Percentiles rank a stretch among this genome's conserved stretches.
These are phyloP conservation scores for Phytophthora sansomeana DNA, from an alignment of 352 stramenopile species.

Conservation along the genomic window DNA sequence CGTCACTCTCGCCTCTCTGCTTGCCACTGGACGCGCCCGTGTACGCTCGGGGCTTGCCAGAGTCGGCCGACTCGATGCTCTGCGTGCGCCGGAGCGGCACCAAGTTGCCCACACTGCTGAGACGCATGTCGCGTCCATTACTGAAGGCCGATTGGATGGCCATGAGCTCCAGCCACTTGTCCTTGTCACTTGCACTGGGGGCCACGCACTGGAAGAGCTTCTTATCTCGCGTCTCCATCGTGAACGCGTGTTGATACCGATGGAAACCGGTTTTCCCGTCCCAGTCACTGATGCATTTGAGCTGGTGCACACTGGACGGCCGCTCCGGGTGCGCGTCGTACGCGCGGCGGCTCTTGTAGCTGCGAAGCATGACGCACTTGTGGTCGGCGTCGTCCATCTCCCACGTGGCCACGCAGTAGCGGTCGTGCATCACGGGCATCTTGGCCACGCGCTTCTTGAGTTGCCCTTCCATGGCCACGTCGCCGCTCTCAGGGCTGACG, in stretches of 20 bases:
- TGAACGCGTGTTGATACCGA: constrained; percentile 74
- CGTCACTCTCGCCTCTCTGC: constrained; percentile 29
- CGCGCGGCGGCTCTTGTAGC: constrained; percentile 65
- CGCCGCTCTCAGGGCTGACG: neutral
- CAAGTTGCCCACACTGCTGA: constrained; percentile 37
- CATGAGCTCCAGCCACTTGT: constrained; percentile 76
- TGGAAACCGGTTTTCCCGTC: constrained; percentile 81
- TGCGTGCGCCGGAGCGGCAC: constrained; percentile 31
- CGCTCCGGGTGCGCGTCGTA: constrained; percentile 59
- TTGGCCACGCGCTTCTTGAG: constrained; percentile 79
- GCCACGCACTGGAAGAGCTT: constrained; percentile 84
- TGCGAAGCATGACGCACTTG: constrained; percentile 74
- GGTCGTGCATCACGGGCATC: constrained; percentile 83
- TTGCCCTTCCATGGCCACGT: constrained; percentile 61
- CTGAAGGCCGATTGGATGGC: constrained; percentile 38
- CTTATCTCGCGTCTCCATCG: constrained; percentile 74
- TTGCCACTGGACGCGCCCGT: constrained; percentile 26
- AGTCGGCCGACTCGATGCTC: constrained; percentile 31
- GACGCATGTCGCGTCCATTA: constrained; percentile 22
- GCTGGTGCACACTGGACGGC: constrained; percentile 59
- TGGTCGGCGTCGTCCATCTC: constrained; percentile 54
- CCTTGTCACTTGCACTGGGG: constrained; percentile 55
- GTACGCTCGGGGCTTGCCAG: constrained; percentile 33
- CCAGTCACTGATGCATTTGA: constrained; percentile 84
- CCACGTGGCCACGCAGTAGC: constrained; percentile 84